These are phyloP conservation scores for Boehmeria nivea DNA, from an alignment of 306 rosid genomes.

Conservation along the genomic window DNA sequence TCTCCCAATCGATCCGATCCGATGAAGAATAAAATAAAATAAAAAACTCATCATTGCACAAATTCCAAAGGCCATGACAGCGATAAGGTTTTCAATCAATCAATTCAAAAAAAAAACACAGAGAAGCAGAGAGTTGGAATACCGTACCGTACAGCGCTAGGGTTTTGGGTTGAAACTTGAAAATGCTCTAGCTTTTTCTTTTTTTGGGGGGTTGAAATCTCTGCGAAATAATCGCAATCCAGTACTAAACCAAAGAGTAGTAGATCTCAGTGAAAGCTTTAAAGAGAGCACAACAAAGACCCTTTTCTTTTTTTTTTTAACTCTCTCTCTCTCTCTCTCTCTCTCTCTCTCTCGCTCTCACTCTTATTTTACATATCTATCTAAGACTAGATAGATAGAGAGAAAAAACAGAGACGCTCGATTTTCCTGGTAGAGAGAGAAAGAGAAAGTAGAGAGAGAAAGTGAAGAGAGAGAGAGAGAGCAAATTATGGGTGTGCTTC, in stretches of 20 bases:
- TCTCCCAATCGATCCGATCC: neutral
- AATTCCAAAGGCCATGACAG: constrained; percentile 8
- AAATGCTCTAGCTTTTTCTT: neutral
- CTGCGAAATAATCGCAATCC: constrained; percentile 1
- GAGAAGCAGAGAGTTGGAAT: constrained; percentile 10
- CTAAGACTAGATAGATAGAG: constrained; percentile 11
- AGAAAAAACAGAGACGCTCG: constrained; percentile 18
- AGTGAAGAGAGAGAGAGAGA: constrained; percentile 3
- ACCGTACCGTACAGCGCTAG: constrained; percentile 18
- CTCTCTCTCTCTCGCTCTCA: neutral
- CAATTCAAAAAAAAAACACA: constrained; percentile 6
- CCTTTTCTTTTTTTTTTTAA: no score
- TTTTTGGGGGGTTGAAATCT: no score
- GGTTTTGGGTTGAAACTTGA: constrained; percentile 34
- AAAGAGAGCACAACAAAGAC: no score
- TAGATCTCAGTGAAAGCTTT: constrained; percentile 45
- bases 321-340: neutral
- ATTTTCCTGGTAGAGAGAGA: constrained; percentile 8
- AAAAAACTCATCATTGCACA: constrained; percentile 16
- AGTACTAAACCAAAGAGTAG: constrained; percentile 1
- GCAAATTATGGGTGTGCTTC: constrained; percentile 18
- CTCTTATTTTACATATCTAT: no score
- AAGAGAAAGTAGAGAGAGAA: constrained; percentile 2
- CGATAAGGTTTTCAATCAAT: constrained; percentile 13
- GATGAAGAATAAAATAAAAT: neutral